Evolutionary conservation across 306 rosid genomes (phyloP).

Genomic region (Betula pendula): DNA sequence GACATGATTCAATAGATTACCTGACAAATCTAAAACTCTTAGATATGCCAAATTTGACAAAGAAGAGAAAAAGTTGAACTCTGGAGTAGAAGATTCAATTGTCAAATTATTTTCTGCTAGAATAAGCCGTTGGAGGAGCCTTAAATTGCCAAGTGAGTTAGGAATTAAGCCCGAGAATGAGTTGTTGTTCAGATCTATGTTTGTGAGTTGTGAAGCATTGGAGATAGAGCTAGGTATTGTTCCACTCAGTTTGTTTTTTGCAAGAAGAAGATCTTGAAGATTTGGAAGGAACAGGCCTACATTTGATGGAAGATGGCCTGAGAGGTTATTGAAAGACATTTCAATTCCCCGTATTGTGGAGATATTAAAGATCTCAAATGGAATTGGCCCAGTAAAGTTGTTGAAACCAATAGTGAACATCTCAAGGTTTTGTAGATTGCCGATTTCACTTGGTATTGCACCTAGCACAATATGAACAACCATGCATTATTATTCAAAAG

Average conservation of each 20-base stretch:
- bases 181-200: background rate
- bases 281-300: constrained; percentile 23
- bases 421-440: constrained; percentile 18
- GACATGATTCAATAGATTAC: background rate
- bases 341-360: background rate
- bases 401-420: background rate
- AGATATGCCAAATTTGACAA: background rate
- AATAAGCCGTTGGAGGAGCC: background rate
- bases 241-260: constrained; percentile 3
- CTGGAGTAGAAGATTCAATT: constrained; percentile 12
- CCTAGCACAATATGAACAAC: constrained; percentile 3
- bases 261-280: background rate
- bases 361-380: constrained; percentile 29
- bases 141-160: background rate
- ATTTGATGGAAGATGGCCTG: constrained; percentile 24
- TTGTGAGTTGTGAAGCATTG: constrained; percentile 15
- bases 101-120: background rate
- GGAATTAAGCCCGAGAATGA: constrained; percentile 21
- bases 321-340: background rate
- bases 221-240: constrained; percentile 16
- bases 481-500: background rate
- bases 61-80: background rate
- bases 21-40: background rate
- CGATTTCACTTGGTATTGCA: constrained; percentile 23
- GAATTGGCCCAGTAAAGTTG: constrained; percentile 24